Percentiles rank a stretch among this genome's conserved stretches.
Conservation (phyloP, 1,284 basidiomycete species). For the Lignosus rhinocerotis region DNA sequence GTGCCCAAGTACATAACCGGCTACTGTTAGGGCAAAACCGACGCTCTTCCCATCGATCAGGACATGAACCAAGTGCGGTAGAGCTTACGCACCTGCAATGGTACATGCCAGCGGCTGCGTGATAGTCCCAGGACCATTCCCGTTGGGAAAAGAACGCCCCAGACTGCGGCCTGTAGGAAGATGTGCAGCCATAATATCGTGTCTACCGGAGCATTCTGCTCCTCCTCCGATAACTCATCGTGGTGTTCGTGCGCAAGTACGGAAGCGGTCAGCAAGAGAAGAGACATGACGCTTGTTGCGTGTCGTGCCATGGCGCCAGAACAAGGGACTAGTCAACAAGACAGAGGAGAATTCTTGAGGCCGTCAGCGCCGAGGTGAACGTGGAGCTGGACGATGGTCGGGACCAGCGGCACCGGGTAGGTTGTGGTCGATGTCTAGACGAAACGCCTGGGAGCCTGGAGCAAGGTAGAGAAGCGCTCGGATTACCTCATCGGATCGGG, state of each 20-base stretch:
- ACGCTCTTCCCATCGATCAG: constrained; percentile 45
- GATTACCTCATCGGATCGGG: too few species aligned
- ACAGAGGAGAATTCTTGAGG: background rate
- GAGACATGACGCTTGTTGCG: constrained; percentile 6
- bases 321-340: background rate
- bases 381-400: too few species aligned
- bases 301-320: constrained; percentile 14
- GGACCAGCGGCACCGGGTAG: too few species aligned
- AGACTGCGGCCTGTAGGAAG: constrained; percentile 69
- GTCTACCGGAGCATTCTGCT: constrained; percentile 70
- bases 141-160: constrained; percentile 82
- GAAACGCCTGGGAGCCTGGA: too few species aligned
- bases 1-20: constrained; percentile 78
- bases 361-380: too few species aligned
- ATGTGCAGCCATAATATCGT: constrained; percentile 82
- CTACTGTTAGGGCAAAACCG: constrained; percentile 69
- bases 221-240: constrained; percentile 62
- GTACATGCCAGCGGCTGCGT: constrained; percentile 84
- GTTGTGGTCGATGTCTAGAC: too few species aligned
- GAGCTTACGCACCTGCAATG: constrained; percentile 62
- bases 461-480: too few species aligned
- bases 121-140: constrained; percentile 87
- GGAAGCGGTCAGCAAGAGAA: constrained; percentile 16
- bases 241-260: constrained; percentile 59
- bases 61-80: background rate